Base-by-base conservation (phyloP, 2,329 filamentous ascomycete genomes). In the Pestalotiopsis sp. region DNA sequence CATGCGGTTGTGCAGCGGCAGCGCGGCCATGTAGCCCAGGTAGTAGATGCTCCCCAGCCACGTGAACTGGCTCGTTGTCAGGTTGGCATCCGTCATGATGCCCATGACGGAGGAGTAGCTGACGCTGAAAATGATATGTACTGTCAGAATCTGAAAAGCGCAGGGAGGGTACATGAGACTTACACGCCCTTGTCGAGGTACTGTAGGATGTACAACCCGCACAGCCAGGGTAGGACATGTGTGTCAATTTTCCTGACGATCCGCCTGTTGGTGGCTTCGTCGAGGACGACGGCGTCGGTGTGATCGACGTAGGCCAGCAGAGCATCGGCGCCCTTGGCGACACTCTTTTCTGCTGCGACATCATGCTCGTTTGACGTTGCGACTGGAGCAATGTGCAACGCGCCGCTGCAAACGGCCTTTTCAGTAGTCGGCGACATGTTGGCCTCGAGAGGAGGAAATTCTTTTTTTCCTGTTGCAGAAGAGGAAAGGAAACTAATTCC, bases 71-170 rank as follows among this genome's bases (percentile, higher is more conserved):
- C 63, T 57, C 7, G 63, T 66, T 1, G 41, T 66, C 76, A 5
- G 71, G 70, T 17, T 86, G 77, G 86, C 86, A 87, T n/a, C 82
- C 82, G 73, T 87, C 88, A 66, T 88, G 78, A 66, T 66, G 25
- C 63, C 63, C 63, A 66, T 66, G 20, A 66, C 63, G n/a, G 63
- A 66, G 31, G 63, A 56, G 23, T 66, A 66, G 63, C 63, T 66
- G 27, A 66, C 39, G 2, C 63, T 66, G 20, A 7, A 13, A 13
- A 13, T 2, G 14, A 49, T 31, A 1, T n/a, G 5, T 17, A 12
- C 20, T 4, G 52, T 39, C 63, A 65, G 41, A 52, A 25, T 52
- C 11, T 3, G 12, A 36, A 31, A 31, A 31, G 27, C 27, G 6
- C 27, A 9, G 27, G 1, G 27, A 31, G 27, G 27, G 6, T n/a